Evolutionary conservation across 1,284 basidiomycete species (phyloP).

Genomic region (Cutaneotrichosporon mucoides): DNA sequence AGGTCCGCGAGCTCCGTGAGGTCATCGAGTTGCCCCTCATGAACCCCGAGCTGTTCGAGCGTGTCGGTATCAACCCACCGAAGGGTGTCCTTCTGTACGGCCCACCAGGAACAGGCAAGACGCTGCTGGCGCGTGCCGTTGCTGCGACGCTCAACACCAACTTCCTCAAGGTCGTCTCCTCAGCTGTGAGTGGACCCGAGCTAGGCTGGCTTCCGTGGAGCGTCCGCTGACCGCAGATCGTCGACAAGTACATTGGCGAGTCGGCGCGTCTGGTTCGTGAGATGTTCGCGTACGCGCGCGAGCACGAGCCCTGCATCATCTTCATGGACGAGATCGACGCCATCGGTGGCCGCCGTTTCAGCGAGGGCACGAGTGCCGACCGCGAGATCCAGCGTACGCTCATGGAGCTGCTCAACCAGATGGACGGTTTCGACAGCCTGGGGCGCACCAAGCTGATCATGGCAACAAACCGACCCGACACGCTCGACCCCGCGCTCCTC

Average conservation of each 20-base stretch:
- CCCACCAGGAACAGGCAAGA: slow-evolving; percentile 94
- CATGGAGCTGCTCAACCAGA: slow-evolving; percentile 99
- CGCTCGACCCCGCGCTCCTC: slow-evolving; percentile 92
- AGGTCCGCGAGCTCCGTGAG: slow-evolving; percentile 94
- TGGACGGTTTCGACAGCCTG: slow-evolving; percentile 98
- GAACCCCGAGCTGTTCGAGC: slow-evolving; percentile 88
- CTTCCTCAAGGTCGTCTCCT: slow-evolving; percentile 97
- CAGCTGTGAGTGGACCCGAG: slow-evolving; percentile 56
- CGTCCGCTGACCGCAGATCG: slow-evolving; percentile 56
- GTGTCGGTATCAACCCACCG: slow-evolving; percentile 96
- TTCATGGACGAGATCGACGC: slow-evolving; percentile 84
- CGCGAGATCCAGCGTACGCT: slow-evolving; percentile 97
- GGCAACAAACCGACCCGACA: slow-evolving; percentile 96
- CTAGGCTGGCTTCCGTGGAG: neutral
- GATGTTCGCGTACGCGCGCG: slow-evolving; percentile 97
- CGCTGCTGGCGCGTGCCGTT: slow-evolving; percentile 88
- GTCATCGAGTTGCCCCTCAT: slow-evolving; percentile 94
- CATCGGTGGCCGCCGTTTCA: slow-evolving; percentile 91
- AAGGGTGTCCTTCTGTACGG: slow-evolving; percentile 97
- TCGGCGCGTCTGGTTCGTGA: slow-evolving; percentile 90
- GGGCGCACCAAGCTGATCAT: slow-evolving; percentile 97
- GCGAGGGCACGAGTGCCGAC: slow-evolving; percentile 97
- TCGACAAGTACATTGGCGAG: slow-evolving; percentile 99
- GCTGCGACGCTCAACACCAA: slow-evolving; percentile 94
- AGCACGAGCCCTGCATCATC: slow-evolving; percentile 89